A percentile compares a stretch with the other conserved stretches of the same genome.
Evolutionary conservation across 2,329 filamentous ascomycete genomes (phyloP).

Genomic region (Thielaviopsis musarum): DNA sequence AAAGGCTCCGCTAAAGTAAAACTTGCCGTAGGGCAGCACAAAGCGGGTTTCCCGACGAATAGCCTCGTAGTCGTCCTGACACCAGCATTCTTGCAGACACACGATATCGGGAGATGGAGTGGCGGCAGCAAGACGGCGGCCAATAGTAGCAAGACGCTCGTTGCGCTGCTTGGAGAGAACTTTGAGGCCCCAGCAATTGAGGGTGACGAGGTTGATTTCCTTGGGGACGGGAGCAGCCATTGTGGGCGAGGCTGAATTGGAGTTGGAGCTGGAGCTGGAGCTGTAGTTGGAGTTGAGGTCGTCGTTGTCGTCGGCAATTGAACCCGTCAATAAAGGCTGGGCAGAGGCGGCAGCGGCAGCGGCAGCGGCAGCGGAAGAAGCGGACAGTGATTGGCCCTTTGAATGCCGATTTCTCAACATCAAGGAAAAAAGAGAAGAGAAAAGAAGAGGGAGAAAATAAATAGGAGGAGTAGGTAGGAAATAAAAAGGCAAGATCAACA

Average conservation of each 20-base stretch:
- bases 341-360: background rate
- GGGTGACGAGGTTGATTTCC: conserved; percentile 62
- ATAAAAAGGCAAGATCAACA: background rate
- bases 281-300: conserved; percentile 11
- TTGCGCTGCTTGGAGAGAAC: conserved; percentile 63
- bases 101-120: conserved; percentile 66
- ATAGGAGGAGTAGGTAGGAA: background rate
- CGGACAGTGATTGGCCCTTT: conserved; percentile 6
- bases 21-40: conserved; percentile 78
- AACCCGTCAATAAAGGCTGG: background rate
- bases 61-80: conserved; percentile 62
- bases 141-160: conserved; percentile 70
- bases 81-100: conserved; percentile 91
- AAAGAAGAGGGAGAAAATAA: background rate
- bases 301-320: background rate
- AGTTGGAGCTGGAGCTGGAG: conserved; percentile 28
- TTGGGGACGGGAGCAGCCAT: background rate
- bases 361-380: background rate
- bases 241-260: conserved; percentile 12
- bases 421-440: conserved; percentile 3
- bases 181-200: conserved; percentile 96
- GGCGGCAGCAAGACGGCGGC: conserved; percentile 53
- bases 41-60: conserved; percentile 58
- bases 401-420: conserved; percentile 10
- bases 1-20: conserved; percentile 79